Evolutionary conservation across 257 asterid species (phyloP), one percentile per base, ranked within the genome.

Genomic region (Fraxinus quadrangulata): DNA sequence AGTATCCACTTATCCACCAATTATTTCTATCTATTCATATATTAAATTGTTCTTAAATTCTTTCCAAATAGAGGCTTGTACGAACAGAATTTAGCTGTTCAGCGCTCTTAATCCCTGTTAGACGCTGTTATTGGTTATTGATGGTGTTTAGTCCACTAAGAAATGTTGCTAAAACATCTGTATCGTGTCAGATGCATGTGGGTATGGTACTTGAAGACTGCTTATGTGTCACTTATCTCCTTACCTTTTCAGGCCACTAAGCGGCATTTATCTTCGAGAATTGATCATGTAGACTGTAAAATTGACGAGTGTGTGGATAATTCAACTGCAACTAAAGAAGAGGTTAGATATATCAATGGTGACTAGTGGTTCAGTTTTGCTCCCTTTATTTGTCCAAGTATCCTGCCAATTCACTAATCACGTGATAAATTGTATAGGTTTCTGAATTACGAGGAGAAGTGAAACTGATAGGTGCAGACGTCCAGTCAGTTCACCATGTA

Each of bases 261-360:
- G 82, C 88, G 78, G 78, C 93, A 94, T 71, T 83, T 96, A 70
- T 83, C 96, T 73, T 88, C 94, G 56, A 87, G 87, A 74, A 89
- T 96, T 75, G 93, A 92, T 77, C 84, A 86, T 3, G 93, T 88
- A 73, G 97, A 90, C 77, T 75, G 88, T 78, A 96, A 94, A 84
- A 75, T 94, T 74, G 96, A 94, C 6, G 98, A 92, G 81, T 87
- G 89, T 82, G 81, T 84, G 36, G 93, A 88, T 40, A 84, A 84
- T 83, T 78, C 92, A 67, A 75, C 82, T 76, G 91, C 93, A 63
- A 88, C 92, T n/a, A 92, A 80, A 73, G 96, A 82, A 6, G 93
- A 92, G 96, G 98, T 92, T 51, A 83, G 96, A 59, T 74, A 73
- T 59, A 63, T 77, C 61, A 72, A 16, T 70, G 17, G 14, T 77